Base-by-base conservation (phyloP, 805 yeast species). In the Tetrapisispora arboricola region DNA sequence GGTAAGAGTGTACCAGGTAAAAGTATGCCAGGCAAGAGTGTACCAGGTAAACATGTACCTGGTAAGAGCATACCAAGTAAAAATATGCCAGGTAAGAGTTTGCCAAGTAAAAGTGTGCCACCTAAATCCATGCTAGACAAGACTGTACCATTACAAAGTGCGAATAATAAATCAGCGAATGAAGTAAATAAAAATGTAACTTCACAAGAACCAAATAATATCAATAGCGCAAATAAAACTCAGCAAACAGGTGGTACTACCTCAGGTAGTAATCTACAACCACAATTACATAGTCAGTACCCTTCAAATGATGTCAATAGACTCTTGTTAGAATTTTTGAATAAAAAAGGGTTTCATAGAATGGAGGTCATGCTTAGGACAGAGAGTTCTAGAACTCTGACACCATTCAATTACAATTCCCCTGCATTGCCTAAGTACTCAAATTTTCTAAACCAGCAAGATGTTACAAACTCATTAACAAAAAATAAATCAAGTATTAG, bases 291-390 rank as follows among this genome's bases (percentile, higher is more conserved):
- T 9, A 55, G 77, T 45, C 34, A 15, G 11, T 36, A 17, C 10
- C 78, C 94, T 0, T 85, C 84, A 36, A 86, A 88, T 6, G 97
- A 92, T 58, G 70, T 92, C 57, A 90, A 88, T 60, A 70, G 92
- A 47, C 84, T 92, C 55, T 96, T 92, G 25, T 69, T 92, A 53
- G 98, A 92, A 52, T 92, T 90, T 53, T 71, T 92, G 49, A 83
- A 79, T 59, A 90, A 92, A 54, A 87, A 88, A 60, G 98, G 98
- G 2, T 92, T 85, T 55, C 88, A 84, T 50, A 78, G 81, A 50
- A 90, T 97, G 0, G 98, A 92, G 60, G 87, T 95, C 2, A 85
- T 88, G 80, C 71, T 92, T 38, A 75, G 98, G 46, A 76, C 87
- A 45, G 98, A 92, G 59, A 74, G 81, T 48, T 71, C 85, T 1